These are phyloP conservation scores for Naganishia friedmannii DNA, from an alignment of 768 basidiomycete species.

Conservation along the genomic window DNA sequence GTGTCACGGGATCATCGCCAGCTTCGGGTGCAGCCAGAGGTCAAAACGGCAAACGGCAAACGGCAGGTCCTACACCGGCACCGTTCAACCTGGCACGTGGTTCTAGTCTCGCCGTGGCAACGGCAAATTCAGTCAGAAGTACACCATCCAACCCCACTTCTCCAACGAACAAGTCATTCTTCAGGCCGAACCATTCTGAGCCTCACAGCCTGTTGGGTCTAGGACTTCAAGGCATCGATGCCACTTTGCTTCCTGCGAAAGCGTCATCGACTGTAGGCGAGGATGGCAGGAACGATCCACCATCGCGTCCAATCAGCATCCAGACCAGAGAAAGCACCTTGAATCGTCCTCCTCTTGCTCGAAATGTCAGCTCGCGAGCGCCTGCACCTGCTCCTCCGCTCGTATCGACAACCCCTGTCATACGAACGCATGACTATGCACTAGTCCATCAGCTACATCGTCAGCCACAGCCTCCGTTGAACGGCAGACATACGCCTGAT, in stretches of 20 bases:
- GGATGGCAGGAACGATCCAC: constrained; percentile 52
- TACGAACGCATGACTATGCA: constrained; percentile 71
- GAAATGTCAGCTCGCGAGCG: constrained; percentile 11
- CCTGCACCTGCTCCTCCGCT: constrained; percentile 70
- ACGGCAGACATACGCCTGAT: constrained; percentile 33
- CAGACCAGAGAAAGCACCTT: constrained; percentile 56
- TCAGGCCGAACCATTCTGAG: background rate
- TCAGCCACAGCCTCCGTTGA: constrained; percentile 59
- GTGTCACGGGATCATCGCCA: background rate
- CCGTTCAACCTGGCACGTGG: constrained; percentile 7
- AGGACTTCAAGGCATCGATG: constrained; percentile 8
- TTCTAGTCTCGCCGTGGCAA: background rate
- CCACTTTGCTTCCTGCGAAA: background rate
- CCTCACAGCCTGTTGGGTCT: constrained; percentile 6
- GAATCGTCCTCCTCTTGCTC: background rate
- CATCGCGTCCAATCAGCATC: constrained; percentile 64
- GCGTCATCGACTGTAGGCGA: constrained; percentile 1
- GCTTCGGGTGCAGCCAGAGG: constrained; percentile 11
- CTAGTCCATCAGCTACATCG: constrained; percentile 55
- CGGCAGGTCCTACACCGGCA: constrained; percentile 1
- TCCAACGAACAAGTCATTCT: constrained; percentile 5
- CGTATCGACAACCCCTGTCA: constrained; percentile 78
- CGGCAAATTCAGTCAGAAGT: constrained; percentile 1
- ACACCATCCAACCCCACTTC: constrained; percentile 21
- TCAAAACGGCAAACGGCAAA: constrained; percentile 51